Conservation (phyloP, 495 filamentous ascomycete species). For the Cercophora scortea region DNA sequence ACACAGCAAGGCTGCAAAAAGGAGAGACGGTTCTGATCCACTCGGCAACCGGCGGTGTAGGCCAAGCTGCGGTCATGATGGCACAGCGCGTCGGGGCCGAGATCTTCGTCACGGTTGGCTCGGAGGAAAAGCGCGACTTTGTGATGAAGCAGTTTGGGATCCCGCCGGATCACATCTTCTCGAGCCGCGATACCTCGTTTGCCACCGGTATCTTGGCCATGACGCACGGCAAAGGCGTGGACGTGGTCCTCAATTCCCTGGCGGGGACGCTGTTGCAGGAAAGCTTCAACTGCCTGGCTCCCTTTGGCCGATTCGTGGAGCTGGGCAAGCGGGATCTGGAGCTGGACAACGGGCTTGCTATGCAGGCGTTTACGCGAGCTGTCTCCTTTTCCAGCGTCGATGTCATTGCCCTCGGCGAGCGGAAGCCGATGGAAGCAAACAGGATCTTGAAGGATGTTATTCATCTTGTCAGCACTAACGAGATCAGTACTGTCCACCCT, state of each 20-base stretch:
- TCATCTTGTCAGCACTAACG: slow-evolving; percentile 26
- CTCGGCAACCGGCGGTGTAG: slow-evolving; percentile 47
- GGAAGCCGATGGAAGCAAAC: slow-evolving; percentile 22
- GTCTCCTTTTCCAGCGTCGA: slow-evolving; percentile 27
- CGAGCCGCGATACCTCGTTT: slow-evolving; percentile 31
- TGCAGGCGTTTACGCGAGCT: slow-evolving; percentile 34
- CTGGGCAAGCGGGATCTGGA: slow-evolving; percentile 40
- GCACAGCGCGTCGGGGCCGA: slow-evolving; percentile 42
- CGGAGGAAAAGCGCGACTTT: slow-evolving; percentile 36
- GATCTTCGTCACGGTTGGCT: slow-evolving; percentile 49
- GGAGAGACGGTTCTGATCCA: slow-evolving; percentile 56
- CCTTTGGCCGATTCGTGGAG: slow-evolving; percentile 52
- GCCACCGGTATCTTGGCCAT: slow-evolving; percentile 31
- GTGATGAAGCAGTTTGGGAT: slow-evolving; percentile 41
- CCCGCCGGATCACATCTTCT: slow-evolving; percentile 45
- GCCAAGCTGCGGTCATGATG: slow-evolving; percentile 50
- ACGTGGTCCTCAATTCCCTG: slow-evolving; percentile 54
- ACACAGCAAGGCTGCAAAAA: slow-evolving; percentile 28
- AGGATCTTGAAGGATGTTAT: slow-evolving; percentile 34
- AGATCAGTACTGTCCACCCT: slow-evolving; percentile 25
- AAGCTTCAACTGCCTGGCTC: slow-evolving; percentile 45
- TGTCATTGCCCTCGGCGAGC: slow-evolving; percentile 15
- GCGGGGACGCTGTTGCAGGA: slow-evolving; percentile 46
- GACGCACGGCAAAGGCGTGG: slow-evolving; percentile 46
- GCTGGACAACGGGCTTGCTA: slow-evolving; percentile 23